Evolutionary conservation across 2,329 filamentous ascomycete genomes (phyloP), one percentile per base, ranked within the genome.

Genomic region (Cryphonectria carpinicola): DNA sequence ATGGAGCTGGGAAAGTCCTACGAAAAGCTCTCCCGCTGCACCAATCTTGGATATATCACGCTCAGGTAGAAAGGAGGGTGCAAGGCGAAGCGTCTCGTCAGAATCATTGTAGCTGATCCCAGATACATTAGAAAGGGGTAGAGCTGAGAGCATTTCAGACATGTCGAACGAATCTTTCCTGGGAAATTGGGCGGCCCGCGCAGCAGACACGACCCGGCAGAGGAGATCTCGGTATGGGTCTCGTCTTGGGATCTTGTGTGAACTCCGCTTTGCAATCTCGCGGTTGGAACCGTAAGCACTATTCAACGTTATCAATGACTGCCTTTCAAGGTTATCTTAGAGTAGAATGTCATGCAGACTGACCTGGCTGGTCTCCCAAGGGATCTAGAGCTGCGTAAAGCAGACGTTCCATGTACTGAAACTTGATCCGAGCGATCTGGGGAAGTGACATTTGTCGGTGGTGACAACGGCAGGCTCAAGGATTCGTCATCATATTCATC

Each of bases 1-100:
- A 41, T 2, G n/a, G 5, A 41, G 19, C 1, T 22, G 28, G 10
- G 4, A 17, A n/a, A 37, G 11, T 68, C 73, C 64, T 60, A 75
- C 74, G n/a, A 69, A 76, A 25, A 75, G 70, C 68, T 76, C 74
- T 35, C 75, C 74, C 10, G 74, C 74, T 11, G 75, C 74, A 22
- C 73, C 74, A 19, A 76, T 71, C 46, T 73, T 73, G 39, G 37
- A 37, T 37, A 39, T 58, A 64, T 74, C 69, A 14, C 71, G 54
- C 32, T 74, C 72, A 10, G 70, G 32, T 25, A 67, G 67, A n/a
- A 13, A 65, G 17, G 56, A 54, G 13, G 65, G 71, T n/a, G 14
- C 56, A 17, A 70, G 35, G 19, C 17, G n/a, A 10, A 62, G 43
- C 6, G 3, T 22, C 17, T 28, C 19, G 25, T 19, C 52, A 14